These are phyloP conservation scores for Emericellopsis cladophorae DNA, from an alignment of 2,329 filamentous ascomycete species.

Conservation along the genomic window DNA sequence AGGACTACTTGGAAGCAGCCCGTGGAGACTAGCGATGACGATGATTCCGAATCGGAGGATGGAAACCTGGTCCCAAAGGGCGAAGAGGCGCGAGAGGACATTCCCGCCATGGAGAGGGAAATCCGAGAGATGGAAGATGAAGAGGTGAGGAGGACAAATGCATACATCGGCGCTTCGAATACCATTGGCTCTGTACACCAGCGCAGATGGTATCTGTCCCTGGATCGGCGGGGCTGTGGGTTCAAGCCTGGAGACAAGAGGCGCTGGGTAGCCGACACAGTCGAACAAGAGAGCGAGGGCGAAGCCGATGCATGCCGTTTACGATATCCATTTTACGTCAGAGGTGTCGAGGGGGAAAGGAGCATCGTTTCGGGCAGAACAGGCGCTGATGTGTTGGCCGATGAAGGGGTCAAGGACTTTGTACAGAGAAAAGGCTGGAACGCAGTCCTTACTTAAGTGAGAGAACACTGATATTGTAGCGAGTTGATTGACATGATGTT, in stretches of 20 bases:
- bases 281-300: not conserved
- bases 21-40: slow-evolving; percentile 4
- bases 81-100: slow-evolving; percentile 5
- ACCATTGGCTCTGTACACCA: slow-evolving; percentile 56
- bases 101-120: slow-evolving; percentile 26
- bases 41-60: slow-evolving; percentile 4
- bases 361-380: slow-evolving; percentile 53
- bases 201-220: slow-evolving; percentile 50
- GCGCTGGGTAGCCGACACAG: not conserved
- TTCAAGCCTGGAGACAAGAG: slow-evolving; percentile 25
- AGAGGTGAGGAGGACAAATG: slow-evolving; percentile 45
- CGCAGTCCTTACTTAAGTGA: slow-evolving; percentile 22
- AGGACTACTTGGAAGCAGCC: not conserved
- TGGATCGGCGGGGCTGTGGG: slow-evolving; percentile 47
- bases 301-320: slow-evolving; percentile 10
- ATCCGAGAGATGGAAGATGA: slow-evolving; percentile 35
- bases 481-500: not conserved
- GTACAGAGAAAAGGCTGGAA: slow-evolving; percentile 48
- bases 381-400: slow-evolving; percentile 44
- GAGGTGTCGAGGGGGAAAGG: slow-evolving; percentile 46
- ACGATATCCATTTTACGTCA: slow-evolving; percentile 47
- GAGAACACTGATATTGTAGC: not conserved
- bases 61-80: slow-evolving; percentile 9
- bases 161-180: slow-evolving; percentile 53
- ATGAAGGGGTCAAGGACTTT: slow-evolving; percentile 47